Base-by-base conservation (phyloP, 495 filamentous ascomycete genomes). In the Barbatosphaeria neglecta region DNA sequence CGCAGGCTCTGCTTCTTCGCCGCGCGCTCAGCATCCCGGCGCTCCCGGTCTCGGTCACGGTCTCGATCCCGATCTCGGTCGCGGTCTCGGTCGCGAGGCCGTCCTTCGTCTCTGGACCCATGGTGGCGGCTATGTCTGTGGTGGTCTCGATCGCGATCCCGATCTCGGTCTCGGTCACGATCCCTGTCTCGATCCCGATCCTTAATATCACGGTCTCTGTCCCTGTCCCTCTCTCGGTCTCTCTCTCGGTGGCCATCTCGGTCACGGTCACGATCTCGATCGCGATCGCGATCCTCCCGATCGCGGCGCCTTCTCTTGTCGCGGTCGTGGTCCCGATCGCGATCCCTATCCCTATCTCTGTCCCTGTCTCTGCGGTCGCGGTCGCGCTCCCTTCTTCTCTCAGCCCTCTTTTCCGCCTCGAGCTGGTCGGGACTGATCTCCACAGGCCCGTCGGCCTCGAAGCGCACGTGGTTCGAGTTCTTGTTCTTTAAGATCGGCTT, bases 401-500 rank as follows among this genome's bases (percentile, higher is more conserved):
- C 63, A 4, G 25, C 54, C 47, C 31, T 58, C 57, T 35, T 48
- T 49, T 22, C 56, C 55, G 28, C 44, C 18, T 52, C 35, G 31
- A 37, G 38, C 25, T 63, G 27, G 43, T 54, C 43, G 17, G 60
- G 44, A 33, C 45, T 51, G 45, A 73, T 49, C 53, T 68, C 50
- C 45, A 46, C 49, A 17, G 62, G 58, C 5, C 69, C 68, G 39
- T 69, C 54, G 7, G 57, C 53, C 18, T 67, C 66, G 40, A 73
- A 73, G 1, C 62, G 63, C 11, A 74, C 70, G 38, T 66, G 67
- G 42, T 74, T 62, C 23, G 65, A 63, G 41, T 73, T 69, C 50
- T 65, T 65, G 54, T 72, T 72, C 61, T 74, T 74, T 6, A 74
- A 60, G 24, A 74, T 74, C 16, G 70, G 62, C 51, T 73, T 74